phyloP scores from a whole-genome alignment of 805 yeast genomes.

The Wickerhamiella hasegawae region DNA sequence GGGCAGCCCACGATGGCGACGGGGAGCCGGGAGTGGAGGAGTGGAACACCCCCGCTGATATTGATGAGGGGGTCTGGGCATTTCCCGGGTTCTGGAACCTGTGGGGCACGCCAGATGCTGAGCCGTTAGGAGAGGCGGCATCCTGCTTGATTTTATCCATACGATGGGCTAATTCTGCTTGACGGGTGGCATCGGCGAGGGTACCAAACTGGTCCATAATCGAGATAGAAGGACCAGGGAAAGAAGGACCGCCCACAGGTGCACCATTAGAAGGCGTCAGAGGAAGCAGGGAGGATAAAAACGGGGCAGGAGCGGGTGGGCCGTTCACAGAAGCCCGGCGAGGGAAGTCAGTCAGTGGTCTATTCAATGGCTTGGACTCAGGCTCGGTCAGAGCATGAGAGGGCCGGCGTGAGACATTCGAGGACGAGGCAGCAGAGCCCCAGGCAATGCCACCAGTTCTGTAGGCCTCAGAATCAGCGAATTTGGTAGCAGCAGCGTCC shows the following conservation, averaged over 20 bases:
- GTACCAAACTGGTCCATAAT: constrained; percentile 14
- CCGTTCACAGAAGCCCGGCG: not conserved
- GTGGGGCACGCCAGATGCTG: not conserved
- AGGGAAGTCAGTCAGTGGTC: not conserved
- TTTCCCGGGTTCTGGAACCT: too few relatives aligned
- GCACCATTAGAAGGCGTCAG: not conserved
- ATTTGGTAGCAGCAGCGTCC: constrained; percentile 2
- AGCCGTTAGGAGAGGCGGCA: not conserved
- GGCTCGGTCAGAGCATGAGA: too few relatives aligned
- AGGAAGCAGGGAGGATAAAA: not conserved
- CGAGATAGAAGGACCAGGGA: constrained; percentile 14
- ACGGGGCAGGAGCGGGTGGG: constrained; percentile 1
- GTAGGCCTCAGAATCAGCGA: constrained; percentile 12
- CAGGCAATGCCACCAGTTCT: constrained; percentile 16
- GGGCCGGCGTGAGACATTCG: not conserved
- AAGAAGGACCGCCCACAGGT: too few relatives aligned
- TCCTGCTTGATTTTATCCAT: not conserved
- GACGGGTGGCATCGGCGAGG: constrained; percentile 16
- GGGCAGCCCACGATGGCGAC: not conserved
- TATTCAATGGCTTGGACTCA: not conserved
- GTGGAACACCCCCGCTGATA: too few relatives aligned
- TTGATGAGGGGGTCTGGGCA: too few relatives aligned
- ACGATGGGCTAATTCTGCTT: constrained; percentile 7
- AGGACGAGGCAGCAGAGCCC: constrained; percentile 10
- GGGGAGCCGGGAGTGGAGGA: not conserved